Evolutionary conservation across 345 rosid genomes (phyloP), one percentile per base, ranked within the genome.

Genomic region (Geranium rotundifolium): DNA sequence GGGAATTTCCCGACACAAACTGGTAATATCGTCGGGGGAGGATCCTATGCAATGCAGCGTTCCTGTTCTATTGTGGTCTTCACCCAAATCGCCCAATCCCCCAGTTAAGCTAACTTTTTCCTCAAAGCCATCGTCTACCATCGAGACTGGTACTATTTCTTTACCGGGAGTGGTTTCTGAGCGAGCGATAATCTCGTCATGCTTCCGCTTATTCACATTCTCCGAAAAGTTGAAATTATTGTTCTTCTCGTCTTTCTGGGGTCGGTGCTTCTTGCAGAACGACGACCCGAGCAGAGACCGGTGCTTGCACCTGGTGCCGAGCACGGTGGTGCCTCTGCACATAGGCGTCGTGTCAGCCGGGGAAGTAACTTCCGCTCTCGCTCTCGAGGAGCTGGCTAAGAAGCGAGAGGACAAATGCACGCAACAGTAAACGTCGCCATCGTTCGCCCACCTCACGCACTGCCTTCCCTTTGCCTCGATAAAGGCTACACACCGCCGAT

Each of bases 341-440:
- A 87, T 74, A 4, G 89, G 90, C 57, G 84, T 30, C 56, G 84
- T 30, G 49, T 84, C 90, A 74, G 70, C 72, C 7, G 79, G 74
- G 27, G 77, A 76, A n/a, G 84, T 78, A 56, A 67, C 76, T 78
- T 85, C 90, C 34, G 74, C 66, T 75, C 81, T 85, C 18, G 72
- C 66, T 75, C 81, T 85, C 18, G 72, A 34, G 18, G 91, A 74
- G 62, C 80, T 81, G 18, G 90, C 81, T 4, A 73, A 76, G 66
- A 90, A 90, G 69, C 97, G 96, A 73, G 97, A 85, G 56, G 97
- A 93, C 82, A 95, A 79, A 80, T 95, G 99, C 68, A 95, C 96
- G 73, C 99, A 95, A 56, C 99, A 95, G 67, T 86, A 90, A 62
- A 86, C 84, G 77, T 95, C 99, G 17, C 99, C 96, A 23, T 95